phyloP scores from a whole-genome alignment of 2,329 filamentous ascomycete genomes.

The Beauveria sp. region DNA sequence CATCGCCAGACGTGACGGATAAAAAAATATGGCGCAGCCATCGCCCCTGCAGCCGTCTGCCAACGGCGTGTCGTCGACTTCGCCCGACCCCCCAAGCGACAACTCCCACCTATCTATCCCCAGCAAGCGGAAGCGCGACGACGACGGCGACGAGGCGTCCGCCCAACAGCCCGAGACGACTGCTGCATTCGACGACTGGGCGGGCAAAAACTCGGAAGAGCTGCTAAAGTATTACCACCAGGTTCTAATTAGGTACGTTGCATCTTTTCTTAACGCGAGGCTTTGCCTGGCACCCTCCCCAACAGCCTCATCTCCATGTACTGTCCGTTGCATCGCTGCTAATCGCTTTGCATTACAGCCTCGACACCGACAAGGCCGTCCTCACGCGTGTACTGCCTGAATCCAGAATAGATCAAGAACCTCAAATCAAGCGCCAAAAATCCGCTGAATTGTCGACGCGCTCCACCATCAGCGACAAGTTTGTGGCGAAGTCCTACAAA shows the following conservation, averaged over 20 bases:
- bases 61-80: conserved; percentile 32
- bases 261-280: conserved; percentile 5
- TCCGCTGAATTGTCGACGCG: conserved; percentile 34
- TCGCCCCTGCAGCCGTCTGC: conserved; percentile 20
- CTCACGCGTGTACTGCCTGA: conserved; percentile 46
- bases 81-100: conserved; percentile 22
- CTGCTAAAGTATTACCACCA: conserved; percentile 31
- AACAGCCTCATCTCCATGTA: neutral
- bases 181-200: conserved; percentile 17
- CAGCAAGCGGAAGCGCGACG: conserved; percentile 54
- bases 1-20: conserved; percentile 17
- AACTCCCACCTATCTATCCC: conserved; percentile 27
- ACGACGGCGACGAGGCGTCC: conserved; percentile 29
- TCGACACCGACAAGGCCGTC: conserved; percentile 47
- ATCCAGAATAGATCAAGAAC: conserved; percentile 37
- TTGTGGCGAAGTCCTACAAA: conserved; percentile 43
- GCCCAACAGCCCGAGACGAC: conserved; percentile 19
- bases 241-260: conserved; percentile 30
- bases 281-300: neutral
- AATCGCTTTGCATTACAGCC: conserved; percentile 31
- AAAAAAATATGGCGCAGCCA: conserved; percentile 33
- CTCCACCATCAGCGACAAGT: conserved; percentile 47
- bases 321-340: conserved; percentile 16
- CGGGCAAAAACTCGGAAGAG: conserved; percentile 24
- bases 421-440: conserved; percentile 54